Base-by-base conservation (phyloP, 768 basidiomycete genomes). In the Trametes cingulata region DNA sequence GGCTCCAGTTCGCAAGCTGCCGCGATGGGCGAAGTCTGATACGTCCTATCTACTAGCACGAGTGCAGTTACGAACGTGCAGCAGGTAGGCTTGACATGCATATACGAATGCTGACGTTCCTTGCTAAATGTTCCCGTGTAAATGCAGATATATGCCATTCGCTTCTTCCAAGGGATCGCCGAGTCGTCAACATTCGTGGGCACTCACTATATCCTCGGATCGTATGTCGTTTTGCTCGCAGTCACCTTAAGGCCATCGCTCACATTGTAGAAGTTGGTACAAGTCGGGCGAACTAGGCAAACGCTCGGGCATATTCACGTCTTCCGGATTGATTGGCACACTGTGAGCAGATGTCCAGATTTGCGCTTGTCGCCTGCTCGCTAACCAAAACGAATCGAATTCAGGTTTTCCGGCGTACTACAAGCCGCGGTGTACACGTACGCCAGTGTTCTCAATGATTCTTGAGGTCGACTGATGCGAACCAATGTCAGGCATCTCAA, bases 181-280 rank as follows among this genome's bases (percentile, higher is more conserved):
- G 89, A 91, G 71, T 82, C 87, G 0, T 88, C 87, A 8, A 91
- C 88, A 1, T 91, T 91, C 69, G 86, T 86, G 25, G 89, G 89
- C 36, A 85, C 86, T 15, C 87, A 87, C 63, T 87, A 87, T 66
- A 76, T 89, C 62, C 82, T 90, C 17, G 87, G 88, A 63, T 85
- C 85, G 87, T 88, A 66, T 58, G 85, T 78, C 1, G 20, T 45
- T 5, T 47, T 12, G 13, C 14, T 8, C 42, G 3, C 14, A 24
- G 9, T 22, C 60, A 50, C 5, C 10, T 27, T n/a, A 9, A 6
- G 8, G 27, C 7, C 2, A 14, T 48, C 2, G 24, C 35, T 6
- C 1, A 2, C 7, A 2, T 4, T 12, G 5, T 12, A 12, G 12
- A 43, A 86, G 85, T 15, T 90, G 87, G 88, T 89, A 88, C 70